phyloP scores from a whole-genome alignment of 257 asterid species.

The Solanum peruvianum region DNA sequence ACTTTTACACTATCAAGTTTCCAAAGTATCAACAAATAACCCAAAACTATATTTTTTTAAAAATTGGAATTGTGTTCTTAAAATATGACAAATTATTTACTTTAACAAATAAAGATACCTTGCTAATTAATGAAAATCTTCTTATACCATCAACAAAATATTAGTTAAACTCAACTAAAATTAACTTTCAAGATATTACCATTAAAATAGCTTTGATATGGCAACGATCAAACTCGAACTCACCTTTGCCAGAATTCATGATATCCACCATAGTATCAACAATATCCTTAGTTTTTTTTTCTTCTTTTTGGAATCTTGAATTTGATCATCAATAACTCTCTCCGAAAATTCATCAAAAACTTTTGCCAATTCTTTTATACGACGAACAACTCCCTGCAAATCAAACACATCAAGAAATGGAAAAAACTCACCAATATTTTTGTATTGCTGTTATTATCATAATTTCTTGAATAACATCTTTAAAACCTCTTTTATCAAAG shows the following conservation, averaged over 20 bases:
- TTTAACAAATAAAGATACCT: not conserved
- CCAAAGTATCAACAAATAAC: not conserved
- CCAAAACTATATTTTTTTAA: not conserved
- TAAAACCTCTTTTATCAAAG: not conserved
- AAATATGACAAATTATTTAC: not conserved
- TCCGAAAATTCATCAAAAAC: no score
- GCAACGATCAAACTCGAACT: no score
- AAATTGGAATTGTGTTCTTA: not conserved
- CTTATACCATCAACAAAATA: not conserved
- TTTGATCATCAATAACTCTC: no score
- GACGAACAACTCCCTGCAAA: no score
- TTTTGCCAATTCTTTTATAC: no score
- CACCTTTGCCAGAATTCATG: no score
- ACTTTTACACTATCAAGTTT: not conserved
- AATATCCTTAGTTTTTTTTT: no score
- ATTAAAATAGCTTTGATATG: no score
- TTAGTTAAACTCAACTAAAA: not conserved
- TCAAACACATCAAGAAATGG: conserved; percentile 7
- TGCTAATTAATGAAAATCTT: not conserved
- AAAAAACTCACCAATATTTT: conserved; percentile 2
- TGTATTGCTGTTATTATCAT: not conserved
- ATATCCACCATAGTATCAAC: no score
- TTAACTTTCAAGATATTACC: not conserved
- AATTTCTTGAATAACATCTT: not conserved
- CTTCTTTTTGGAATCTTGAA: no score